A percentile compares a stretch with the other conserved stretches of the same genome.
These are phyloP conservation scores for Phycomyces blakesleeanus DNA, from an alignment of 192 early-diverging fungal species.

Conservation along the genomic window DNA sequence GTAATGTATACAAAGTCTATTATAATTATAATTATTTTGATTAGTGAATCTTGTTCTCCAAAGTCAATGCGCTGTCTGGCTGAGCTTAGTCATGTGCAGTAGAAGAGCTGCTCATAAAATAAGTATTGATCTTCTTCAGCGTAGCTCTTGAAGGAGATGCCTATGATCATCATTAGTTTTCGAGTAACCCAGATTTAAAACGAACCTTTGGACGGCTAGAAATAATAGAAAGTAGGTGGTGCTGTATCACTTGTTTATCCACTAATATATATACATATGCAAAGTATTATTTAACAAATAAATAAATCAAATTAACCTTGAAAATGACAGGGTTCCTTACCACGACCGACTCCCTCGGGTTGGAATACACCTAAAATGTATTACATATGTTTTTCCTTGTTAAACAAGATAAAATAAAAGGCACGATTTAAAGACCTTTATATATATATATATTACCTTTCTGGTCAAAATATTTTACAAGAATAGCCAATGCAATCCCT, in stretches of 20 bases:
- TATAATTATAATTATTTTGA: too few species aligned
- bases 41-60: too few species aligned
- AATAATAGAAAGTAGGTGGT: constrained; percentile 62
- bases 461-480: constrained; percentile 57
- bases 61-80: constrained; percentile 17
- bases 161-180: constrained; percentile 16
- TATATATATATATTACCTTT: constrained; percentile 30
- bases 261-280: too few species aligned
- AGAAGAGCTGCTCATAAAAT: constrained; percentile 56
- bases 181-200: background rate
- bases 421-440: background rate
- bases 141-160: constrained; percentile 74
- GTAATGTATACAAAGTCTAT: too few species aligned
- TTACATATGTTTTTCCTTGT: too few species aligned
- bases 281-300: constrained; percentile 2
- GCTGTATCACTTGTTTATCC: constrained; percentile 60
- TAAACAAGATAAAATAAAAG: too few species aligned
- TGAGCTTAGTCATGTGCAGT: constrained; percentile 21
- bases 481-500: constrained; percentile 66
- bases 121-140: constrained; percentile 70
- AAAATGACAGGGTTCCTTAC: too few species aligned
- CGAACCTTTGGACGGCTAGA: constrained; percentile 54
- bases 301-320: background rate
- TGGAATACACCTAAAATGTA: background rate
- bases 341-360: constrained; percentile 12